These are phyloP conservation scores for Termitomyces sp. DNA, from an alignment of 768 basidiomycete genomes.

Conservation along the genomic window DNA sequence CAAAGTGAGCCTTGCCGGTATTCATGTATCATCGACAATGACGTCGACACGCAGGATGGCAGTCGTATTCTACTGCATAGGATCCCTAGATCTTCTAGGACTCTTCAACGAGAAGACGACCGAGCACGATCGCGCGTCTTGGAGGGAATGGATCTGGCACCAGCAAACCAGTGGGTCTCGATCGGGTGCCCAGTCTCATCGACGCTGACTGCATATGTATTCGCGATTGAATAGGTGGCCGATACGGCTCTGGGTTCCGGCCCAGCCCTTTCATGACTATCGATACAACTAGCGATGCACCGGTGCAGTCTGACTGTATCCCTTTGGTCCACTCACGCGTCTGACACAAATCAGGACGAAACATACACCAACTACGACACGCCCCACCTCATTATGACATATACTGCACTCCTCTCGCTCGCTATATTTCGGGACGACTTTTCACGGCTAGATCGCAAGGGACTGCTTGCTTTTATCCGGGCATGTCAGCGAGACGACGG, in stretches of 20 bases:
- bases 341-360: conserved; percentile 16
- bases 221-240: conserved; percentile 37
- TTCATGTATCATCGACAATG: conserved; percentile 4
- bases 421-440: conserved; percentile 88
- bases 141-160: conserved; percentile 86
- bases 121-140: conserved; percentile 49
- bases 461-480: conserved; percentile 60
- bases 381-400: conserved; percentile 90
- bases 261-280: conserved; percentile 69
- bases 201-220: background rate
- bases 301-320: conserved; percentile 7
- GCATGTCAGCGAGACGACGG: conserved; percentile 78
- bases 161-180: conserved; percentile 68
- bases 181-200: background rate
- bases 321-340: conserved; percentile 5
- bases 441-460: conserved; percentile 57
- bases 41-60: conserved; percentile 52
- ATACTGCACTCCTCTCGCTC: conserved; percentile 81
- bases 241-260: conserved; percentile 63
- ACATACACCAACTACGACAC: conserved; percentile 50
- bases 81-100: conserved; percentile 74
- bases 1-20: conserved; percentile 40
- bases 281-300: background rate
- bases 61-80: conserved; percentile 84
- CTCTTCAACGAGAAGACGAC: conserved; percentile 40